Evolutionary conservation across 2,329 filamentous ascomycete genomes (phyloP), one percentile per base, ranked within the genome.

Genomic region (Trichophyton equinum): DNA sequence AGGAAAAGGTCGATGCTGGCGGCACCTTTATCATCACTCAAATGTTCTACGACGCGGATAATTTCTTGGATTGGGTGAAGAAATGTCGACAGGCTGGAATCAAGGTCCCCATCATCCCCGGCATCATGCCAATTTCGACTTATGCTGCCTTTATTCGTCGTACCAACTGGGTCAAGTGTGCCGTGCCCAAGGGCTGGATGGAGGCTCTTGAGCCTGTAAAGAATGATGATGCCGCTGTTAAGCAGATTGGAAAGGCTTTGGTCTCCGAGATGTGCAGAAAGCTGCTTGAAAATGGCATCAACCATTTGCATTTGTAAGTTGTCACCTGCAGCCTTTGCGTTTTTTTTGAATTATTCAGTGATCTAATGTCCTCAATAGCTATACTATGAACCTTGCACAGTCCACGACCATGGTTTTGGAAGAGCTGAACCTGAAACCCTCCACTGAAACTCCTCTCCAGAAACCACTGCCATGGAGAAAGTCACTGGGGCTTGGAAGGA

Each of bases 11-110:
- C 38, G 94, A 99, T 72, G 89, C 89, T 62, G 94, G 94, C 58
- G 91, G 87, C 64, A 87, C 88, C 5, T 99, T 97, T 72, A 88
- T 99, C 65, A 89, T 99, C 60, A 97, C 94, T 0, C 94, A 99
- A 77, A 99, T 99, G 94, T 97, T 97, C 77, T 99, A 99, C 78
- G 92, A 99, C 70, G 91, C 85, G 57, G 92, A 99, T 70, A 92
- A 94, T 71, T 99, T 99, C 75, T 76, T 97, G 60, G 82, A 85
- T 59, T 99, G 94, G 94, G 88, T 95, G 42, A 79, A 83, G 67
- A 94, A 89, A 72, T 91, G 92, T 62, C 87, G 91, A 57, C 89
- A 86, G 59, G 85, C 84, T 69, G 94, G 94, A 56, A 92, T 99
- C 70, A 85, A 78, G 27, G 79, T 94, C 36, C 89, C 89, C 15